Conservation (phyloP, 345 rosid species). For the Eucalyptus sp. region DNA sequence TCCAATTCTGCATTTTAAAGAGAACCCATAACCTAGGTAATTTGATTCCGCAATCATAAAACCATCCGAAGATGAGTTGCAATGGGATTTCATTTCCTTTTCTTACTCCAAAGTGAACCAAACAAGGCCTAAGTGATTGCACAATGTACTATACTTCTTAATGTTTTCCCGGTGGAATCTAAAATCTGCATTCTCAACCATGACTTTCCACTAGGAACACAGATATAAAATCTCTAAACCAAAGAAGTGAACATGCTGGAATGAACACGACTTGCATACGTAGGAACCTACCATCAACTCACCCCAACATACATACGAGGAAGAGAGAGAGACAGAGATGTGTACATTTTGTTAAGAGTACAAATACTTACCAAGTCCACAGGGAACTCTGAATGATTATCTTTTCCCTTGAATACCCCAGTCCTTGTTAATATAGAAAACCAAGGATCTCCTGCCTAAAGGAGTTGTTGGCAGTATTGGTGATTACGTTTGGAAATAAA, state of each 20-base stretch:
- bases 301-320: background rate
- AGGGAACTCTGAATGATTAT: constrained; percentile 43
- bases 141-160: background rate
- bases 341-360: background rate
- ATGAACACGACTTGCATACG: background rate
- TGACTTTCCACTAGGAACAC: background rate
- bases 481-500: background rate
- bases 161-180: background rate
- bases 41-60: background rate
- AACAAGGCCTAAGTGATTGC: background rate
- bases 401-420: constrained; percentile 74
- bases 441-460: constrained; percentile 80
- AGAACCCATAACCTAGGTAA: background rate
- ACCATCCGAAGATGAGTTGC: background rate
- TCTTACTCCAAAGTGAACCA: background rate
- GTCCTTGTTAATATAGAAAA: constrained; percentile 87
- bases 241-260: background rate
- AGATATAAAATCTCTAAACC: background rate
- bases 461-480: background rate
- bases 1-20: background rate
- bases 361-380: constrained; percentile 52
- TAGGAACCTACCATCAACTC: background rate
- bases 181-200: background rate
- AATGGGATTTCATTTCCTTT: background rate
- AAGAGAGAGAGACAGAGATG: background rate